Evolutionary conservation across 164 flowering plant genomes (phyloP), one percentile per base, ranked within the genome.

Genomic region (Vitis amurensis): DNA sequence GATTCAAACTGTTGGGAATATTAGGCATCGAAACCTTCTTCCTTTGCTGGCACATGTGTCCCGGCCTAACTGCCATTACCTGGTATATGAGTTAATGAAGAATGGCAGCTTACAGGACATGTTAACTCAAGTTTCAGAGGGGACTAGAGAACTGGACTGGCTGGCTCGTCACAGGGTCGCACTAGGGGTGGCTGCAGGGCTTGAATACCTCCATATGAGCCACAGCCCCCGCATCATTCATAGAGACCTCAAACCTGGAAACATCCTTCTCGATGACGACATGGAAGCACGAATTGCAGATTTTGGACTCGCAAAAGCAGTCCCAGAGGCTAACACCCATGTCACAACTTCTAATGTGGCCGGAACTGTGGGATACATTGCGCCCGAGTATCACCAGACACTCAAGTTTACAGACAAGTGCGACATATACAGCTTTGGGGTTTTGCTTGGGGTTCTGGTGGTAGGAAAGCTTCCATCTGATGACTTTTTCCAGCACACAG

Each of bases 381-480:
- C 99, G 2, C 99, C 99, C 0, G 99, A 94, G 80, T 94, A 91
- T 70, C 84, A 88, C 75, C 97, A 90, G 75, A 92, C 94, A 0
- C 61, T 85, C 14, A 92, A 92, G 80, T 91, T 94, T 82, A 92
- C 98, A 0, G 99, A 92, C 30, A 92, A 85, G 86, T 89, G 98
- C 63, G 99, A 94, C 37, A 84, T 94, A 4, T 94, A 83, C 76
- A 92, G 97, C 73, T 91, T 88, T n/a, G 97, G 98, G 8, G 94
- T 94, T 58, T 1, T 92, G 49, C 76, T 94, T 17, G 99, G 81
- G 0, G 91, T 74, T 27, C 49, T 94, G 73, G 92, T 92, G 72
- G 86, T 82, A 68, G 97, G 98, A 15, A 91, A 86, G 77, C 76
- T 78, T 47, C 98, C 98, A 2, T 82, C 92, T 0, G 96, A 92